Conservation (phyloP, 805 yeast genomes). For the Jamesozyma lodderae region DNA sequence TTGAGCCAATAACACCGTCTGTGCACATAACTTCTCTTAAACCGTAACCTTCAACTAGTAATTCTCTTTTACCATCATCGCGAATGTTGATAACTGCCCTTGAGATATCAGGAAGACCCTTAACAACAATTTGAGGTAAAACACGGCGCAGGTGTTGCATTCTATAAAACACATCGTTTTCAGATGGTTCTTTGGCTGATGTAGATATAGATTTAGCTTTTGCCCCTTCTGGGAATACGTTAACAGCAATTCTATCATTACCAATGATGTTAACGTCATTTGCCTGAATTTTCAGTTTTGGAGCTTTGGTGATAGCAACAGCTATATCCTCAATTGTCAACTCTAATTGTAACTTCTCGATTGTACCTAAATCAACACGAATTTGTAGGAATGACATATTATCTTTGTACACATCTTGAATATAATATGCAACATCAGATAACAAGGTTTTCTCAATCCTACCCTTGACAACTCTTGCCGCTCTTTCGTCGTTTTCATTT, state of each 20-base stretch:
- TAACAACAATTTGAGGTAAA: slow-evolving; percentile 80
- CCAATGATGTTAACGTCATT: slow-evolving; percentile 64
- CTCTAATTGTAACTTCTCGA: slow-evolving; percentile 85
- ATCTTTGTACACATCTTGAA: slow-evolving; percentile 89
- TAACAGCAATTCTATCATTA: slow-evolving; percentile 55
- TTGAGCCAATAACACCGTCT: slow-evolving; percentile 87
- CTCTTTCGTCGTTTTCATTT: slow-evolving; percentile 89
- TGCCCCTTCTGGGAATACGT: slow-evolving; percentile 41
- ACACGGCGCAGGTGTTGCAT: slow-evolving; percentile 84
- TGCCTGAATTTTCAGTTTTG: slow-evolving; percentile 75
- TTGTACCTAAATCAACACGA: slow-evolving; percentile 72
- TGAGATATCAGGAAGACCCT: slow-evolving; percentile 83
- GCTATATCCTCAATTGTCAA: slow-evolving; percentile 80
- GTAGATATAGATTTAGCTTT: slow-evolving; percentile 37
- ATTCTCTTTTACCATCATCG: slow-evolving; percentile 78
- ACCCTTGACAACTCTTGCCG: slow-evolving; percentile 97
- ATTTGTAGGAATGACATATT: slow-evolving; percentile 70
- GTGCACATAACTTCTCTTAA: slow-evolving; percentile 93
- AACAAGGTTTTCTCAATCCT: slow-evolving; percentile 87
- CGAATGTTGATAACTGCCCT: slow-evolving; percentile 94
- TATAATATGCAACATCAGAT: slow-evolving; percentile 76
- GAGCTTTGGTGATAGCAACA: slow-evolving; percentile 69
- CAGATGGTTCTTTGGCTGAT: slow-evolving; percentile 32
- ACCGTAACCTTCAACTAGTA: slow-evolving; percentile 96
- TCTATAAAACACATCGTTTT: slow-evolving; percentile 63